Conservation (phyloP, 2,329 filamentous ascomycete species). For the Dothiorella sarmentorum region DNA sequence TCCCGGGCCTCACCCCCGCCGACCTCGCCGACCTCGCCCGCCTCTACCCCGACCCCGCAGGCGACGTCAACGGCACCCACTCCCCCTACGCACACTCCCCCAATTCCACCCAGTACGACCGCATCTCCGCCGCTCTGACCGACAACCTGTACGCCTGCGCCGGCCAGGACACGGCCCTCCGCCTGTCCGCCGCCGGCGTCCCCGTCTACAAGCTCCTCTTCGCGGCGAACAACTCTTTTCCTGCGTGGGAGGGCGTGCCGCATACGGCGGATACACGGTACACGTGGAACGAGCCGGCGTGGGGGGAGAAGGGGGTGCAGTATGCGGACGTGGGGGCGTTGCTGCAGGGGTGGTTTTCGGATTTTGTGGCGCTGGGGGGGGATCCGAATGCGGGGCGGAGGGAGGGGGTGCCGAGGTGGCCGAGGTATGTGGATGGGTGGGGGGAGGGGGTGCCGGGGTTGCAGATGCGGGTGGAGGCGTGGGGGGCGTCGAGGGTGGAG, state of each 20-base stretch:
- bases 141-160: conserved; percentile 48
- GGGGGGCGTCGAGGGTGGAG: conserved; percentile 27
- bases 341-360: conserved; percentile 3
- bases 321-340: background rate
- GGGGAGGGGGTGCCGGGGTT: background rate
- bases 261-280: conserved; percentile 5
- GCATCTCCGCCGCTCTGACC: conserved; percentile 41
- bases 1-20: conserved; percentile 27
- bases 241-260: conserved; percentile 1
- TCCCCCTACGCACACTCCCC: conserved; percentile 35
- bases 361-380: background rate
- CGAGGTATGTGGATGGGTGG: background rate
- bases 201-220: conserved; percentile 27
- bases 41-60: conserved; percentile 29
- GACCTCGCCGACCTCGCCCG: conserved; percentile 31
- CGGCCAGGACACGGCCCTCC: conserved; percentile 44
- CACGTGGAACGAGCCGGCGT: conserved; percentile 1
- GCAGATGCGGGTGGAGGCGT: conserved; percentile 23
- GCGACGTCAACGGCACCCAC: conserved; percentile 18
- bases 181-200: conserved; percentile 32
- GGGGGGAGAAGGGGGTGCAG: background rate
- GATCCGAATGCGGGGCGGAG: background rate
- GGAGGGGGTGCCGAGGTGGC: background rate
- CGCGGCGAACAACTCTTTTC: conserved; percentile 3
- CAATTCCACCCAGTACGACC: conserved; percentile 45